Base-by-base conservation (phyloP, 2,329 filamentous ascomycete genomes). In the Diplodia corticola region DNA sequence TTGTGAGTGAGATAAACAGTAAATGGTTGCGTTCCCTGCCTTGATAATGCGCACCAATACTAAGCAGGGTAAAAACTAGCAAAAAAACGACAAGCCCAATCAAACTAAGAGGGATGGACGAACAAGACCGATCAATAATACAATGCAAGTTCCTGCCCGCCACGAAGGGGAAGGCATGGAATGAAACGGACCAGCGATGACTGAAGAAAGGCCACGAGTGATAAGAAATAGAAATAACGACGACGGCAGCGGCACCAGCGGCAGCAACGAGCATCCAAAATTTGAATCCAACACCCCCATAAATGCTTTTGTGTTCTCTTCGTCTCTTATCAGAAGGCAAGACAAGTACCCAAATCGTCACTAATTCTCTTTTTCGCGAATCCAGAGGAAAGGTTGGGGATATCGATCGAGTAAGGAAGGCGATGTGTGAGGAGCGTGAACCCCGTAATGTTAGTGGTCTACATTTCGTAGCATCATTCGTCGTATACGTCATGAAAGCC, bases 401-500 rank as follows among this genome's bases (percentile, higher is more conserved):
- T 64, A 55, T 64, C 63, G 63, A 64, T 64, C 63, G 51, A 54
- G 63, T 55, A 55, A 64, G 50, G 63, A 64, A 53, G 61, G 50
- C 50, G 61, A 64, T 64, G 51, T 64, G 51, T 64, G 50, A 64
- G 65, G 59, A 63, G 65, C 50, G 65, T 63, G 65, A 66, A 66
- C 65, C 55, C 65, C 65, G 59, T 66, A 40, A 50, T 66, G 59
- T 54, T 66, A 64, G 51, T 57, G 51, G 63, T 65, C 63, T 65
- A 65, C 63, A 57, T 65, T 65, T 71, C 70, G 68, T 71, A 69
- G 68, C 71, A 63, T 72, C 71, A 71, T 72, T 70, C 71, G 67
- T 72, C 71, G 69, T 71, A 68, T 71, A 68, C 69, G 67, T 71
- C 71, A 68, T 72, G 55, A 60, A 51, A 59, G 53, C 63, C 54